These are phyloP conservation scores for Hyaloscypha variabilis DNA, from an alignment of 495 filamentous ascomycete species.

Conservation along the genomic window DNA sequence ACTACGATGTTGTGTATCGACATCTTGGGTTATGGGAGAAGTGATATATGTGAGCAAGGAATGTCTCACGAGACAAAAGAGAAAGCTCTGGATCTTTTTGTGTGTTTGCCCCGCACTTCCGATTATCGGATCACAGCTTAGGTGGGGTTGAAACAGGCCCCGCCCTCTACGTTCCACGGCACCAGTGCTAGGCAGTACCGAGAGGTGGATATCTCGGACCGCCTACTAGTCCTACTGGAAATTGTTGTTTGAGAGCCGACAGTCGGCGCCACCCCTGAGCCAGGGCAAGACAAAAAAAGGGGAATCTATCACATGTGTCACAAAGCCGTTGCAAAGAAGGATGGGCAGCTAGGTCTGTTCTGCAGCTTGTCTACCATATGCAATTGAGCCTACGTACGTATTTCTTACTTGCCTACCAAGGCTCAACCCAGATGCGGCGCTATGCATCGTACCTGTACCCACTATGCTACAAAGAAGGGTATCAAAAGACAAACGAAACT, in stretches of 20 bases:
- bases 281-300: too few species aligned
- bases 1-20: conserved; percentile 62
- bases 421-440: conserved; percentile 16
- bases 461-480: conserved; percentile 31
- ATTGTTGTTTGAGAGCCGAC: too few species aligned
- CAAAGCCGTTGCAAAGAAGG: too few species aligned
- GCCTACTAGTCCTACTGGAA: too few species aligned
- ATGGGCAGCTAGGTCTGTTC: too few species aligned
- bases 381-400: conserved; percentile 6
- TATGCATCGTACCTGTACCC: conserved; percentile 6
- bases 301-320: too few species aligned
- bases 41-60: conserved; percentile 1
- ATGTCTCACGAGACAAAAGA: conserved; percentile 12
- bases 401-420: conserved; percentile 11
- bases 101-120: conserved; percentile 21
- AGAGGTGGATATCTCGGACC: too few species aligned
- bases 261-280: too few species aligned
- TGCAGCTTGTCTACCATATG: background rate
- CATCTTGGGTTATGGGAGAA: conserved; percentile 39
- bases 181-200: too few species aligned
- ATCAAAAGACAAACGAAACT: conserved; percentile 26
- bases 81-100: conserved; percentile 15
- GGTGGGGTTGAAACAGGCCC: too few species aligned
- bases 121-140: conserved; percentile 13
- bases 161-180: too few species aligned